Evolutionary conservation across 2,329 filamentous ascomycete species (phyloP).

Genomic region (Aureobasidium namibiae): DNA sequence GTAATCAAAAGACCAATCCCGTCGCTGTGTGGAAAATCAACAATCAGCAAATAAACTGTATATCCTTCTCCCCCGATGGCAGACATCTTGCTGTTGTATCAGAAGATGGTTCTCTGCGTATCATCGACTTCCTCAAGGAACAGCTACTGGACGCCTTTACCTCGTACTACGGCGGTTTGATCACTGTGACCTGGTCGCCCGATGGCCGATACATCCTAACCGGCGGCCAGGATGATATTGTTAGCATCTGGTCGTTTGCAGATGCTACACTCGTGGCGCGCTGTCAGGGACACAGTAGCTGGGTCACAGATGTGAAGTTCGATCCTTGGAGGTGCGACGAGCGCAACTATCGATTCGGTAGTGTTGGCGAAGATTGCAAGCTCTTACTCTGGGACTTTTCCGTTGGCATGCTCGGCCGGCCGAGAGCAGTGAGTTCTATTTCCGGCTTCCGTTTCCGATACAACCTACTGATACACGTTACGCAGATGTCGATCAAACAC

Average conservation of each 20-base stretch:
- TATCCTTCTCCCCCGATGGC: slow-evolving; percentile 85
- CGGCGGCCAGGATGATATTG: slow-evolving; percentile 88
- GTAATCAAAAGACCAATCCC: slow-evolving; percentile 87
- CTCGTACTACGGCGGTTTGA: slow-evolving; percentile 88
- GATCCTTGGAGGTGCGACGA: slow-evolving; percentile 97
- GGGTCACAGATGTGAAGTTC: slow-evolving; percentile 88
- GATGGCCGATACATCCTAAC: slow-evolving; percentile 94
- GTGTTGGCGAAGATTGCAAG: slow-evolving; percentile 87
- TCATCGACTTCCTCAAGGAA: slow-evolving; percentile 88
- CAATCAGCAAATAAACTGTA: slow-evolving; percentile 81
- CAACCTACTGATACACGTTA: background rate
- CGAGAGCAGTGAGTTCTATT: slow-evolving; percentile 61
- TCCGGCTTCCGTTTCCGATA: background rate
- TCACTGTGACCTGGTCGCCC: slow-evolving; percentile 94
- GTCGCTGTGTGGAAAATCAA: slow-evolving; percentile 89
- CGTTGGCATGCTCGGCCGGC: slow-evolving; percentile 88
- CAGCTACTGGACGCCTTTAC: slow-evolving; percentile 78
- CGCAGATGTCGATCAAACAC: slow-evolving; percentile 43
- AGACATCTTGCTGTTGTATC: slow-evolving; percentile 82
- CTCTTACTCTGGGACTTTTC: slow-evolving; percentile 95
- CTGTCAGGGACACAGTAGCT: slow-evolving; percentile 91
- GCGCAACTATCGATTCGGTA: slow-evolving; percentile 89
- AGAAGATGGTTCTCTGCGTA: slow-evolving; percentile 80
- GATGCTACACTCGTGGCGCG: slow-evolving; percentile 80
- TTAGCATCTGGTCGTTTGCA: slow-evolving; percentile 88